Percentiles rank a stretch among this genome's conserved stretches.
phyloP scores from a whole-genome alignment of 2,329 filamentous ascomycete genomes.

The Chaetomiaceae sp. region DNA sequence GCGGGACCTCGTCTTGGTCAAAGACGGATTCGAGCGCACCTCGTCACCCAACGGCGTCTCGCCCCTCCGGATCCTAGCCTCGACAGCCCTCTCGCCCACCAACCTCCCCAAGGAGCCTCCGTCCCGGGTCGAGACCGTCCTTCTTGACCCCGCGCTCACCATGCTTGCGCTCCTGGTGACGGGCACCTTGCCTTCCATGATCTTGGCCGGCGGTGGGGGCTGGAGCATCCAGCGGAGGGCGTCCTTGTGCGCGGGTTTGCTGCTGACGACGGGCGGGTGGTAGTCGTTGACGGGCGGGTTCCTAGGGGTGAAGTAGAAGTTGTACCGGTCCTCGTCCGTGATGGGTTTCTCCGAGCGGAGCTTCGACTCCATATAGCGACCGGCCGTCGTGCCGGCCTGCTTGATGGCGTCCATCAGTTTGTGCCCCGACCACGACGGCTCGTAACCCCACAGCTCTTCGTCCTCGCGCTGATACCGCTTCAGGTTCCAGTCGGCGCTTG shows the following conservation, averaged over 20 bases:
- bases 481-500: constrained; percentile 64
- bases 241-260: constrained; percentile 61
- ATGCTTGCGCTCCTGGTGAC: constrained; percentile 59
- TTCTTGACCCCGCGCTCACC: constrained; percentile 46
- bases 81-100: constrained; percentile 42
- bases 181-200: constrained; percentile 83
- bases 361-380: constrained; percentile 48
- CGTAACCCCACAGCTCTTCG: constrained; percentile 76
- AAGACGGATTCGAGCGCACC: constrained; percentile 17
- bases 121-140: constrained; percentile 37
- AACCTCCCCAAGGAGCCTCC: constrained; percentile 40
- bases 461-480: constrained; percentile 82
- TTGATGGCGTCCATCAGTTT: constrained; percentile 54
- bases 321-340: constrained; percentile 46
- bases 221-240: constrained; percentile 89
- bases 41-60: constrained; percentile 32
- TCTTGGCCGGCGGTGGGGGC: constrained; percentile 79
- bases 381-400: constrained; percentile 53
- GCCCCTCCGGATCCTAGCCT: constrained; percentile 43
- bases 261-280: constrained; percentile 78
- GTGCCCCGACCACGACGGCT: constrained; percentile 50
- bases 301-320: constrained; percentile 55
- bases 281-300: constrained; percentile 80
- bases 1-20: constrained; percentile 23
- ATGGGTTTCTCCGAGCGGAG: constrained; percentile 50